Percentiles rank a stretch among this genome's conserved stretches.
These are phyloP conservation scores for Sanguinoderma infundibulare DNA, from an alignment of 1,284 basidiomycete species.

Conservation along the genomic window DNA sequence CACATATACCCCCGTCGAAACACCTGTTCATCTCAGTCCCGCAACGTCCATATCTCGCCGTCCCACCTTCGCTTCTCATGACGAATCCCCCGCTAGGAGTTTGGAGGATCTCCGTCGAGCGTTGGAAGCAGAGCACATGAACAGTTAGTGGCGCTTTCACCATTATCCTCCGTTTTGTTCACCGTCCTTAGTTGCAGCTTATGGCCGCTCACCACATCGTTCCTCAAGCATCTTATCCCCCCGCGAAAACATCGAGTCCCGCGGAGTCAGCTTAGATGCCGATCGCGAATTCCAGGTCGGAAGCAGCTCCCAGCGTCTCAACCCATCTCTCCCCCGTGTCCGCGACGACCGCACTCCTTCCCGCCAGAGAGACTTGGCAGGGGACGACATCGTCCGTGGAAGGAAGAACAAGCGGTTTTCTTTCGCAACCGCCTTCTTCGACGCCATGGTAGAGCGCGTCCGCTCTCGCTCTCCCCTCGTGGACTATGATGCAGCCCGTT, in stretches of 20 bases:
- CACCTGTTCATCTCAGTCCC: conserved; percentile 25
- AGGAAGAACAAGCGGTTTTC: conserved; percentile 44
- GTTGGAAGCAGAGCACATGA: conserved; percentile 25
- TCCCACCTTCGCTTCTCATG: conserved; percentile 21
- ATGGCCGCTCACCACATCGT: conserved; percentile 12
- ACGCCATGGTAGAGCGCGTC: conserved; percentile 46
- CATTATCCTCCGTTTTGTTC: not conserved
- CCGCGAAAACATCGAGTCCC: conserved; percentile 26
- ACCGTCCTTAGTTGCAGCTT: not conserved
- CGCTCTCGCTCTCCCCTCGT: conserved; percentile 44
- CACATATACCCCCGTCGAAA: conserved; percentile 21
- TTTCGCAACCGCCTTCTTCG: conserved; percentile 41
- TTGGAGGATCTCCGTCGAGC: conserved; percentile 27
- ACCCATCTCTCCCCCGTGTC: conserved; percentile 11
- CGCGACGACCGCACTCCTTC: conserved; percentile 20
- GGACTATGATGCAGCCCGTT: conserved; percentile 10
- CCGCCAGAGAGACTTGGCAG: conserved; percentile 19
- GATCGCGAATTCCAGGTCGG: conserved; percentile 32
- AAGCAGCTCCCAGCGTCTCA: conserved; percentile 26
- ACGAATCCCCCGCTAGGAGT: conserved; percentile 29
- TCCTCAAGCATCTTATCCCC: conserved; percentile 31
- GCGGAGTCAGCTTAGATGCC: conserved; percentile 36
- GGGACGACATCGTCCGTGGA: conserved; percentile 33
- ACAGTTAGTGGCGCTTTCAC: conserved; percentile 19
- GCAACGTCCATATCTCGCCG: conserved; percentile 22